These are phyloP conservation scores for Iodosphaeria phyllophila DNA, from an alignment of 2,329 filamentous ascomycete species.

Conservation along the genomic window DNA sequence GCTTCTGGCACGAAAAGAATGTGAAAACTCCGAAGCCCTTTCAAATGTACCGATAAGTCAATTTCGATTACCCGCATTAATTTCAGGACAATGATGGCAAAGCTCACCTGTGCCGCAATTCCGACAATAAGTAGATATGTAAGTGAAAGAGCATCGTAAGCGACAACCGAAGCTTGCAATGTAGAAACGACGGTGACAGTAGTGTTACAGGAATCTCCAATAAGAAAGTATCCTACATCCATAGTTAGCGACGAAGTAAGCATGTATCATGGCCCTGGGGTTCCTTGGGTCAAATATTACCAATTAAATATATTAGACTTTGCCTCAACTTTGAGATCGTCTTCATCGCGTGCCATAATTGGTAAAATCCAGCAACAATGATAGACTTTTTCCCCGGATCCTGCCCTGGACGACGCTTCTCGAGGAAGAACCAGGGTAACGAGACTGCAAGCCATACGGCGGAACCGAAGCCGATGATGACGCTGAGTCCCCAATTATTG, in stretches of 20 bases:
- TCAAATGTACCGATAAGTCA: background rate
- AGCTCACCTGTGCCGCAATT: constrained; percentile 43
- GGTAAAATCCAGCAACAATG: constrained; percentile 40
- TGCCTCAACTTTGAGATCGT: constrained; percentile 49
- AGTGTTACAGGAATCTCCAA: constrained; percentile 53
- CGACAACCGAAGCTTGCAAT: constrained; percentile 44
- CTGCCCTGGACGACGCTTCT: constrained; percentile 43
- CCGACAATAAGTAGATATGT: constrained; percentile 50
- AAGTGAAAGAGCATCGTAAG: constrained; percentile 43
- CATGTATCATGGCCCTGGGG: no score
- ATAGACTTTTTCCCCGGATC: constrained; percentile 21
- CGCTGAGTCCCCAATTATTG: constrained; percentile 48
- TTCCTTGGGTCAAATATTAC: no score
- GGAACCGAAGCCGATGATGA: constrained; percentile 45
- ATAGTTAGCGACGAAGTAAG: no score
- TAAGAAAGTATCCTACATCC: constrained; percentile 46
- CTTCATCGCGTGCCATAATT: constrained; percentile 34
- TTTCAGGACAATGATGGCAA: no score
- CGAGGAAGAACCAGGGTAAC: constrained; percentile 47
- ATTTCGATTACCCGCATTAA: background rate
- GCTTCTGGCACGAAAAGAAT: constrained; percentile 43
- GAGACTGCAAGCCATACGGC: constrained; percentile 45
- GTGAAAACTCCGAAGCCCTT: constrained; percentile 20
- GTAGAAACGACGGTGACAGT: constrained; percentile 50
- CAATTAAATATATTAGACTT: constrained; percentile 46